phyloP scores from a whole-genome alignment of 176 grass and related monocot species.

The Zea mays region DNA sequence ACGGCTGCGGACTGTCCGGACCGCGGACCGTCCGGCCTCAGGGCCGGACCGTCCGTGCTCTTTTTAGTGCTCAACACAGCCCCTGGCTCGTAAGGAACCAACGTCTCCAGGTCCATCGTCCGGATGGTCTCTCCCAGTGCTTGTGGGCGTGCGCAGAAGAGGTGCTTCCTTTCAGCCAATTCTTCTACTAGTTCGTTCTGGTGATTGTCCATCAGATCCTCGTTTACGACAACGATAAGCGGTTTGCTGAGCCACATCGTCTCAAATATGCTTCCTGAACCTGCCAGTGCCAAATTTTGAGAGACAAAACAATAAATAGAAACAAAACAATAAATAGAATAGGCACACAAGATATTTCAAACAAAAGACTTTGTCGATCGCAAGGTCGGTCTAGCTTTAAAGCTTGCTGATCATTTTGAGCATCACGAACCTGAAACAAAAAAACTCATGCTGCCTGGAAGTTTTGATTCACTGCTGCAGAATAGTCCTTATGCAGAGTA shows the following conservation, averaged over 20 bases:
- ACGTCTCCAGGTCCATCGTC: conserved; percentile 53
- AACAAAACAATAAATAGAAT: no score
- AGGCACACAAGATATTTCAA: no score
- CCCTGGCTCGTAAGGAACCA: conserved; percentile 56
- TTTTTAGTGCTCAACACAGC: no score
- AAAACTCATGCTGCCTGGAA: neutral
- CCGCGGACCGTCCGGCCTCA: no score
- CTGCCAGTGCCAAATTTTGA: neutral
- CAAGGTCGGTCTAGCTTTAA: neutral
- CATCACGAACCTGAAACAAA: neutral
- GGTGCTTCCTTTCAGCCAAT: conserved; percentile 74
- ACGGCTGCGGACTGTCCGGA: no score
- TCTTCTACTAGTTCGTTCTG: conserved; percentile 75
- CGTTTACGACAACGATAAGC: conserved; percentile 74
- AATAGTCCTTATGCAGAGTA: no score
- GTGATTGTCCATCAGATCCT: conserved; percentile 94
- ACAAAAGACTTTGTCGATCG: neutral
- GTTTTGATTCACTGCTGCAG: neutral
- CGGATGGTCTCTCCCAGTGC: neutral
- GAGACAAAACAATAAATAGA: no score
- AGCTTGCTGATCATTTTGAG: neutral
- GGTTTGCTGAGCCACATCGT: conserved; percentile 59
- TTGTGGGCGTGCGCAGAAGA: conserved; percentile 44
- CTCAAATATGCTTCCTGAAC: conserved; percentile 18
- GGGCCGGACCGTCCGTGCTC: no score